phyloP scores from a whole-genome alignment of 1,284 basidiomycete genomes.

The Boletus semigastroideus region DNA sequence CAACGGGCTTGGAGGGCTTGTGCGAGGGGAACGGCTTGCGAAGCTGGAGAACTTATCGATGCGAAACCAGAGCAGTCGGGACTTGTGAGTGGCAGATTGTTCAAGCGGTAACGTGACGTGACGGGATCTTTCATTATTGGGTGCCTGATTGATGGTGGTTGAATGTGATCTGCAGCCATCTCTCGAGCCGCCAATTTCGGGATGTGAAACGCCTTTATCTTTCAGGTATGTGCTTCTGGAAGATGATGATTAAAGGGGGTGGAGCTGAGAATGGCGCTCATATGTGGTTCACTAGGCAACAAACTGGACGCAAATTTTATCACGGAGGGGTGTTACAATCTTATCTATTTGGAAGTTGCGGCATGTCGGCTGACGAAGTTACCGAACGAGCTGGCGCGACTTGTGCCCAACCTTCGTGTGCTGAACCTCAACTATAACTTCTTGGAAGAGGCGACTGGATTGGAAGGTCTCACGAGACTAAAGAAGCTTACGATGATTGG shows the following conservation, averaged over 20 bases:
- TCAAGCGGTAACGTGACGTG: slow-evolving; percentile 27
- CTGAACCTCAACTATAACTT: slow-evolving; percentile 98
- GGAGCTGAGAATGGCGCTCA: slow-evolving; percentile 9
- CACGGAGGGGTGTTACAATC: slow-evolving; percentile 74
- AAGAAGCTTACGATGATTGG: slow-evolving; percentile 86
- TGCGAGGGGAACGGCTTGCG: slow-evolving; percentile 53
- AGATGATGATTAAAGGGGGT: slow-evolving; percentile 1
- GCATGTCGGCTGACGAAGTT: slow-evolving; percentile 82
- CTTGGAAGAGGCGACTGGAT: slow-evolving; percentile 64
- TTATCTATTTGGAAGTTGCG: slow-evolving; percentile 92
- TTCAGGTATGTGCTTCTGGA: slow-evolving; percentile 62
- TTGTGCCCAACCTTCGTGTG: slow-evolving; percentile 86
- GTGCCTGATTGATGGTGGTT: slow-evolving; percentile 37
- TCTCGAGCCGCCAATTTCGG: slow-evolving; percentile 74
- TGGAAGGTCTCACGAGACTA: slow-evolving; percentile 75
- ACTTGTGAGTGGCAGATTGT: slow-evolving; percentile 58
- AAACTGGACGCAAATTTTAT: slow-evolving; percentile 48
- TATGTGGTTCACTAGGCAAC: slow-evolving; percentile 41
- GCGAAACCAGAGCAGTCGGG: slow-evolving; percentile 80
- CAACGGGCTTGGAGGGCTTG: slow-evolving; percentile 65
- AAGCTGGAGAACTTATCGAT: slow-evolving; percentile 89
- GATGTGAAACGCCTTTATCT: slow-evolving; percentile 93
- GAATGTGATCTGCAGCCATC: slow-evolving; percentile 43
- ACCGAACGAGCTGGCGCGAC: slow-evolving; percentile 62
- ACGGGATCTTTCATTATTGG: slow-evolving; percentile 38